phyloP scores from a whole-genome alignment of 768 basidiomycete genomes.

The Candolleomyces efflorescens region DNA sequence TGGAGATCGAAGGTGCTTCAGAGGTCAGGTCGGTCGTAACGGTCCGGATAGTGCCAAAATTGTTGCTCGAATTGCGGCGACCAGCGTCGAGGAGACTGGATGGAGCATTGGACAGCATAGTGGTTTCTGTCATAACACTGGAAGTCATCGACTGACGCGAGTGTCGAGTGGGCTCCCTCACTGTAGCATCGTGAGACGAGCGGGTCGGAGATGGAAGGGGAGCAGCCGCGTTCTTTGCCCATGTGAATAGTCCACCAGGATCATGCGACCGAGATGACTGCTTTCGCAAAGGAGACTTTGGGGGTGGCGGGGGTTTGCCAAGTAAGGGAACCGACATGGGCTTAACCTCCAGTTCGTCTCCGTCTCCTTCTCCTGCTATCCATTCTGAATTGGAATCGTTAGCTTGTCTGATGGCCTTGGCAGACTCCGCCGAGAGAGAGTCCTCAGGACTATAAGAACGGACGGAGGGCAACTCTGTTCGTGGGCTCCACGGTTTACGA shows the following conservation, averaged over 20 bases:
- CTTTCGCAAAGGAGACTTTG: constrained; percentile 52
- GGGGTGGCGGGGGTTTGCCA: constrained; percentile 29
- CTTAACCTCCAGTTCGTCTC: constrained; percentile 26
- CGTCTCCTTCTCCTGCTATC: constrained; percentile 17
- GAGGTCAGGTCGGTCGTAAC: constrained; percentile 79
- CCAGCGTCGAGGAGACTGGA: constrained; percentile 62
- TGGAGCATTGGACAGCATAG: constrained; percentile 41
- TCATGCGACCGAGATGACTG: constrained; percentile 23
- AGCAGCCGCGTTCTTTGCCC: constrained; percentile 25
- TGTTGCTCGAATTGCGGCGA: constrained; percentile 39
- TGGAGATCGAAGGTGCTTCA: constrained; percentile 61
- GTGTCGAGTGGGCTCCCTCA: constrained; percentile 23
- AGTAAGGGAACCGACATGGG: constrained; percentile 36
- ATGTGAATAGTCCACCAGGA: constrained; percentile 27
- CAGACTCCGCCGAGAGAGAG: constrained; percentile 12
- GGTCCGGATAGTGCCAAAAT: constrained; percentile 79
- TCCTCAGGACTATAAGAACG: constrained; percentile 57
- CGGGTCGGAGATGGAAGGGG: constrained; percentile 32
- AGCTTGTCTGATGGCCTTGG: constrained; percentile 7
- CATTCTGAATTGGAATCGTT: constrained; percentile 11
- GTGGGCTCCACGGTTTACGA: constrained; percentile 49
- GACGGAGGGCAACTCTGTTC: constrained; percentile 45
- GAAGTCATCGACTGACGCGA: constrained; percentile 62
- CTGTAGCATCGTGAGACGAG: constrained; percentile 32
- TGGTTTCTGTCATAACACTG: constrained; percentile 51